Percentiles rank a stretch among this genome's conserved stretches.
Evolutionary conservation across 441 rosid genomes (phyloP).

Genomic region (Manihot esculenta): DNA sequence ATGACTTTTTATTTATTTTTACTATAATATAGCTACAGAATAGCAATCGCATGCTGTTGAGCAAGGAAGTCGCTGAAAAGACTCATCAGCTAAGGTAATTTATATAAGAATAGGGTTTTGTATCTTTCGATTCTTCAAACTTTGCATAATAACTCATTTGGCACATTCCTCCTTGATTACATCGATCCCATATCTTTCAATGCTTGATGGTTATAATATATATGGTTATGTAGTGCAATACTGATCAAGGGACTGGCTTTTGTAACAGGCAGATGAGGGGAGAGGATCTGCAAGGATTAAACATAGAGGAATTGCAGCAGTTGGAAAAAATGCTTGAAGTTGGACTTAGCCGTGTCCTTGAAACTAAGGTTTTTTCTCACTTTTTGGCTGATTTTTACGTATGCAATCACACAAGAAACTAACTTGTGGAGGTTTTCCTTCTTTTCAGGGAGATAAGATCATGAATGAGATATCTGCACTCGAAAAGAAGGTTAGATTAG

Average conservation of each 20-base stretch:
- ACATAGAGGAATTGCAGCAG: conserved; percentile 46
- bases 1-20: background rate
- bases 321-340: conserved; percentile 54
- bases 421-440: too few relatives aligned
- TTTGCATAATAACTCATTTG: too few relatives aligned
- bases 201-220: too few relatives aligned
- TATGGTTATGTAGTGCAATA: too few relatives aligned
- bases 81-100: conserved; percentile 43
- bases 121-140: too few relatives aligned
- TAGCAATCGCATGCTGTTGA: conserved; percentile 38
- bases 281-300: conserved; percentile 56
- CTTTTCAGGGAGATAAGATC: conserved; percentile 40
- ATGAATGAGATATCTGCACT: conserved; percentile 45
- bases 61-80: conserved; percentile 55
- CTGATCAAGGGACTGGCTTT: background rate
- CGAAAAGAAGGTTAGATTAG: conserved; percentile 47
- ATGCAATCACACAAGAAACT: too few relatives aligned
- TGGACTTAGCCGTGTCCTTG: conserved; percentile 44
- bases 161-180: too few relatives aligned
- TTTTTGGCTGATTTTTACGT: too few relatives aligned
- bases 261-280: conserved; percentile 58
- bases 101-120: too few relatives aligned
- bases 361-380: conserved; percentile 42
- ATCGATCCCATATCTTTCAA: too few relatives aligned
- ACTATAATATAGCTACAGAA: conserved; percentile 42